phyloP scores from a whole-genome alignment of 2,329 filamentous ascomycete genomes.

The Fusarium proliferatum region DNA sequence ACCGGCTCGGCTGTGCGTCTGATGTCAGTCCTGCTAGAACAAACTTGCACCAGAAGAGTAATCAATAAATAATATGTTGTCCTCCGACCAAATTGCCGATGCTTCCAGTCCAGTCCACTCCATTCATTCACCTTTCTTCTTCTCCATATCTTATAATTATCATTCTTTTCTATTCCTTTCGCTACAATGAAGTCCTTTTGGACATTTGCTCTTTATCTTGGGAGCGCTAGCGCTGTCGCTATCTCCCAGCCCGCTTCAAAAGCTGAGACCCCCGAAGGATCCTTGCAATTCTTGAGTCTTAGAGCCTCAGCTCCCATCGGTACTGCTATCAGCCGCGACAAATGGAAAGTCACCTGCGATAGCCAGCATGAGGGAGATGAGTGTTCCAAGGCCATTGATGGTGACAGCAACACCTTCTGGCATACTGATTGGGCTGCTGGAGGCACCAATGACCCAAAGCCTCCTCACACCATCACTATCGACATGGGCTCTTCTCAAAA shows the following conservation, averaged over 20 bases:
- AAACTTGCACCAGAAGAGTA: not conserved
- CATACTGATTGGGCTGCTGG: slow-evolving; percentile 2
- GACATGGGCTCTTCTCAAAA: slow-evolving; percentile 22
- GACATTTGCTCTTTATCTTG: not conserved
- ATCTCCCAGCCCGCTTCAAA: not conserved
- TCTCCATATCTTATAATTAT: not conserved
- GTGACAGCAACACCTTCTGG: slow-evolving; percentile 22
- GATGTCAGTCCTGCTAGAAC: not conserved
- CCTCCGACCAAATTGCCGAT: not conserved
- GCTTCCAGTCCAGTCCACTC: not conserved
- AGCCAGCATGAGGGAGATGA: slow-evolving; percentile 20
- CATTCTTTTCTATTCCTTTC: not conserved
- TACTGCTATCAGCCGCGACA: slow-evolving; percentile 1
- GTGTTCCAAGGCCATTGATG: slow-evolving; percentile 28
- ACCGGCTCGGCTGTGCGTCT: not conserved
- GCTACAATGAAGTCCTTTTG: not conserved
- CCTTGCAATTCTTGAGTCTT: not conserved
- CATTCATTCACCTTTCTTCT: not conserved
- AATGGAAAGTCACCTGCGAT: slow-evolving; percentile 27
- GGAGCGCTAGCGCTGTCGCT: not conserved
- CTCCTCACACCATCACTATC: slow-evolving; percentile 19
- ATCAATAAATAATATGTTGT: not conserved
- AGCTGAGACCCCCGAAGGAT: not conserved
- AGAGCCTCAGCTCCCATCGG: slow-evolving; percentile 2
- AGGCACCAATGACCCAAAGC: not conserved